These are phyloP conservation scores for Mortierella hygrophila DNA, from an alignment of 192 early-diverging fungal species.

Conservation along the genomic window DNA sequence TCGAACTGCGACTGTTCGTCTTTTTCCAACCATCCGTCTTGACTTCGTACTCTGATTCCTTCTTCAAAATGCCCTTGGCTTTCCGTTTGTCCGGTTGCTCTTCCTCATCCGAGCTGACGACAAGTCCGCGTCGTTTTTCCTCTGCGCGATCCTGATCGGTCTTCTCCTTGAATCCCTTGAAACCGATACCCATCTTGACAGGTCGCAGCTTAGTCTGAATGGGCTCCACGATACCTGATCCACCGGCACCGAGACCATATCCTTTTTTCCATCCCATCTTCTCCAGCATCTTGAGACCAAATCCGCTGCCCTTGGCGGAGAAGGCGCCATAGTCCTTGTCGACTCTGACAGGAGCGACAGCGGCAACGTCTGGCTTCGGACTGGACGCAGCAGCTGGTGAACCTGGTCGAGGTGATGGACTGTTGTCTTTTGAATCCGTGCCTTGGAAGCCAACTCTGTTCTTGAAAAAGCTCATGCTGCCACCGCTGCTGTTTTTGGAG, in stretches of 20 bases:
- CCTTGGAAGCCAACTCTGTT: slow-evolving; percentile 26
- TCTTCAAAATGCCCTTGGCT: slow-evolving; percentile 30
- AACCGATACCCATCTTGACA: slow-evolving; percentile 84
- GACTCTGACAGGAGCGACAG: slow-evolving; percentile 48
- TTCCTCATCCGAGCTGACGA: slow-evolving; percentile 43
- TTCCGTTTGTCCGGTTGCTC: slow-evolving; percentile 44
- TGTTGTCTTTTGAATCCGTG: slow-evolving; percentile 20
- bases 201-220: slow-evolving; percentile 91
- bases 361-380: slow-evolving; percentile 30
- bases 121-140: slow-evolving; percentile 53
- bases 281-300: slow-evolving; percentile 86
- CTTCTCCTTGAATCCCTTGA: slow-evolving; percentile 83
- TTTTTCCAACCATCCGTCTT: slow-evolving; percentile 64
- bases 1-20: slow-evolving; percentile 34
- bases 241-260: slow-evolving; percentile 89
- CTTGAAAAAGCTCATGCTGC: slow-evolving; percentile 40
- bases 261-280: slow-evolving; percentile 94
- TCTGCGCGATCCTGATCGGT: slow-evolving; percentile 73
- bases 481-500: slow-evolving; percentile 8
- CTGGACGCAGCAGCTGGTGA: slow-evolving; percentile 17
- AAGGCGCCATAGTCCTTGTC: slow-evolving; percentile 89
- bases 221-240: slow-evolving; percentile 90
- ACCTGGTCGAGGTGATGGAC: slow-evolving; percentile 23
- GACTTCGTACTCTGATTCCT: slow-evolving; percentile 23
- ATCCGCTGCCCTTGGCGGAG: slow-evolving; percentile 78